A percentile compares a stretch with the other conserved stretches of the same genome.
Evolutionary conservation across 805 yeast species (phyloP).

Genomic region (Candida rishiriensis): DNA sequence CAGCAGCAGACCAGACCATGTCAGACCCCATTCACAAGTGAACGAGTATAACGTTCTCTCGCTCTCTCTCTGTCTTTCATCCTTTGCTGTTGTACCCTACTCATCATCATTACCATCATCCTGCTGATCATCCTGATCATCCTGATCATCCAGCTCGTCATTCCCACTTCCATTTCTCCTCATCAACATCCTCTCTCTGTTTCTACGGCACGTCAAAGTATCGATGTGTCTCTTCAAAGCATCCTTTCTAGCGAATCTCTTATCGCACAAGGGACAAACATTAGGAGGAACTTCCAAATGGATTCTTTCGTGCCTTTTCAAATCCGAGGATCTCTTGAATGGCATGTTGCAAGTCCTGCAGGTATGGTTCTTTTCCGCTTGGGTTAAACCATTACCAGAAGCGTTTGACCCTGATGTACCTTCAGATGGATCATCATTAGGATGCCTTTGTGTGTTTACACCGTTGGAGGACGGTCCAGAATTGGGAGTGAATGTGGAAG

Average conservation of each 20-base stretch:
- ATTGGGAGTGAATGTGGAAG: too few species aligned
- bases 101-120: too few species aligned
- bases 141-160: neutral
- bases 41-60: too few species aligned
- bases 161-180: neutral
- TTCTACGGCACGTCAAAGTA: constrained; percentile 70
- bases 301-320: constrained; percentile 71
- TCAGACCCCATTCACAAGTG: too few species aligned
- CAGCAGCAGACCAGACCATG: too few species aligned
- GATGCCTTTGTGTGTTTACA: too few species aligned
- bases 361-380: constrained; percentile 24
- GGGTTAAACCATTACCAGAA: neutral
- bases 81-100: too few species aligned
- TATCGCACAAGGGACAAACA: constrained; percentile 70
- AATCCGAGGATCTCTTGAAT: constrained; percentile 64
- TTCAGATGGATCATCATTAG: neutral
- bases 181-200: constrained; percentile 47
- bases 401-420: neutral
- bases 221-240: constrained; percentile 74
- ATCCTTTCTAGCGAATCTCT: constrained; percentile 80
- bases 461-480: too few species aligned
- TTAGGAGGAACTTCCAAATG: constrained; percentile 70
- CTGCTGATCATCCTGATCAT: too few species aligned
- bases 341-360: constrained; percentile 60
- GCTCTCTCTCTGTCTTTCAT: too few species aligned